A percentile compares a stretch with the other conserved stretches of the same genome.
These are phyloP conservation scores for Cutaneotrichosporon dermatis DNA, from an alignment of 1,284 basidiomycete species.

Conservation along the genomic window DNA sequence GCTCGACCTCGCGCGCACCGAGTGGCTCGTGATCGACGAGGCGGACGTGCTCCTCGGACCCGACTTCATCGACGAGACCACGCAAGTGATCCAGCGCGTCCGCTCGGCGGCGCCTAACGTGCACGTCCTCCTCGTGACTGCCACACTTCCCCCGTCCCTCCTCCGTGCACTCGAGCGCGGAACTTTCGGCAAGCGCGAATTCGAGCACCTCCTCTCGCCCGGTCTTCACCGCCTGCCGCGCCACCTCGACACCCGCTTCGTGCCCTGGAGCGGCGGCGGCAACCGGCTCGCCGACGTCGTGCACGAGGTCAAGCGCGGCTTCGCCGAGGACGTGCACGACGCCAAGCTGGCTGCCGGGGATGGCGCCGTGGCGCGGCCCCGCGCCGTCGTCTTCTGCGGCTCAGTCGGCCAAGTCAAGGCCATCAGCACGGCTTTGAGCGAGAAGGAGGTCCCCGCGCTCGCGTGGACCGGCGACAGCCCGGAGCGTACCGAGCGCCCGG, in stretches of 20 bases:
- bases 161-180: slow-evolving; percentile 64
- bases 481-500: slow-evolving; percentile 45
- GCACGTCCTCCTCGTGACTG: slow-evolving; percentile 68
- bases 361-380: slow-evolving; percentile 29
- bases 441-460: slow-evolving; percentile 62
- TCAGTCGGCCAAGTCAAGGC: slow-evolving; percentile 61
- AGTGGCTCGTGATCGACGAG: slow-evolving; percentile 84
- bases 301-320: slow-evolving; percentile 57
- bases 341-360: slow-evolving; percentile 56
- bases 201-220: slow-evolving; percentile 65
- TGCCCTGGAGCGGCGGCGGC: slow-evolving; percentile 64
- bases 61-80: slow-evolving; percentile 70
- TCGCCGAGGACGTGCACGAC: slow-evolving; percentile 23
- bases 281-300: slow-evolving; percentile 74
- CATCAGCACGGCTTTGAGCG: slow-evolving; percentile 57
- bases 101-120: slow-evolving; percentile 50
- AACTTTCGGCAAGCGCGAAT: slow-evolving; percentile 54
- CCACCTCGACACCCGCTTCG: slow-evolving; percentile 65
- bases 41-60: slow-evolving; percentile 82
- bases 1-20: slow-evolving; percentile 49
- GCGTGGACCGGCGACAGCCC: slow-evolving; percentile 59
- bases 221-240: slow-evolving; percentile 70
- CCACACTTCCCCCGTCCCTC: slow-evolving; percentile 76
- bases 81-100: slow-evolving; percentile 56
- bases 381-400: slow-evolving; percentile 74